Percentiles rank a stretch among this genome's conserved stretches.
Evolutionary conservation across 768 basidiomycete species (phyloP).

Genomic region (Xerocomellus intermedius): DNA sequence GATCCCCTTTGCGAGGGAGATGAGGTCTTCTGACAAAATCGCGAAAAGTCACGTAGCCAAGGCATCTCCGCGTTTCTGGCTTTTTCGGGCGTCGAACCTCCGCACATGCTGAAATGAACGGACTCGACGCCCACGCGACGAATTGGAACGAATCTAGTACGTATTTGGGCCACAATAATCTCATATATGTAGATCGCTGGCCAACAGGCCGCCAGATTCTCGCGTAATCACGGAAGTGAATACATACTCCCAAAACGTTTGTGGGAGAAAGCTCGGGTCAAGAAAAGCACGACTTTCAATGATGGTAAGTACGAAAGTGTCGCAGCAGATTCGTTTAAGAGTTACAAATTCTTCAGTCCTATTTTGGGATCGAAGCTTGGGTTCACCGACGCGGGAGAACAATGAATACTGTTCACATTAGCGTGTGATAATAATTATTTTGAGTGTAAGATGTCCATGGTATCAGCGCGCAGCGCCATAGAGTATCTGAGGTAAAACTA

Average conservation of each 20-base stretch:
- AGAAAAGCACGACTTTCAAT: slow-evolving; percentile 1
- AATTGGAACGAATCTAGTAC: slow-evolving; percentile 14
- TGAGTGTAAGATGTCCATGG: background rate
- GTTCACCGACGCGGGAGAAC: slow-evolving; percentile 4
- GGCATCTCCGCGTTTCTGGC: slow-evolving; percentile 29
- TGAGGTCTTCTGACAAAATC: slow-evolving; percentile 18
- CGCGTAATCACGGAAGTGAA: slow-evolving; percentile 33
- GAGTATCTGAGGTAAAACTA: slow-evolving; percentile 8
- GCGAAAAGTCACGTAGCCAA: slow-evolving; percentile 16
- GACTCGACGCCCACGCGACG: slow-evolving; percentile 21
- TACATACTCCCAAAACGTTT: background rate
- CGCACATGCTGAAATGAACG: slow-evolving; percentile 29
- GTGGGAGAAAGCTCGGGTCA: slow-evolving; percentile 6
- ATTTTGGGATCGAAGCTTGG: slow-evolving; percentile 6
- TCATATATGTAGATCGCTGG: slow-evolving; percentile 24
- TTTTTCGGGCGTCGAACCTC: slow-evolving; percentile 29
- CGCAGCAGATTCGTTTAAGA: background rate
- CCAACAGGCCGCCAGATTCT: slow-evolving; percentile 13
- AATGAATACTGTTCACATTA: background rate
- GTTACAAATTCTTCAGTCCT: background rate
- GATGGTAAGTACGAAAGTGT: background rate
- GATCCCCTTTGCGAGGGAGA: slow-evolving; percentile 13
- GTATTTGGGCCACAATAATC: slow-evolving; percentile 18
- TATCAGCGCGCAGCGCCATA: slow-evolving; percentile 18
- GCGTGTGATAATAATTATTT: slow-evolving; percentile 2